Percentiles rank a stretch among this genome's conserved stretches.
Conservation (phyloP, 768 basidiomycete genomes). For the Tylopilus felleus region DNA sequence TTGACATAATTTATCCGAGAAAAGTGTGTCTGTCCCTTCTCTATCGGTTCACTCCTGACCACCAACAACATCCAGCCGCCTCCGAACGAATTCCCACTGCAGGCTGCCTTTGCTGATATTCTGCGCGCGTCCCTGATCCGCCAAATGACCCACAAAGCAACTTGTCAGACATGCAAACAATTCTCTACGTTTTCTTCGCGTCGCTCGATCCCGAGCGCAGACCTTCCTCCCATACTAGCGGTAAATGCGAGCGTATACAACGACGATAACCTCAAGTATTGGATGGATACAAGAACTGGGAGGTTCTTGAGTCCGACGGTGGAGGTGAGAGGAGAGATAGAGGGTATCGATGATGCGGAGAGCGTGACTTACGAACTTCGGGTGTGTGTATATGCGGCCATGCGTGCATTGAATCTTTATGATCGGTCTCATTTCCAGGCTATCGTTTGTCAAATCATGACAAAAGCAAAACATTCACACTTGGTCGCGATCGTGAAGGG, state of each 20-base stretch:
- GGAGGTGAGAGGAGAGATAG: constrained; percentile 55
- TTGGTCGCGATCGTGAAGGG: constrained; percentile 87
- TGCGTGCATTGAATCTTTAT: neutral
- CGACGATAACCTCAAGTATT: constrained; percentile 67
- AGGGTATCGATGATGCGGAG: constrained; percentile 54
- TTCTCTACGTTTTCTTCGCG: constrained; percentile 69
- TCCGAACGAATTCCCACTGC: constrained; percentile 36
- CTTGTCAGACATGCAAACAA: constrained; percentile 79
- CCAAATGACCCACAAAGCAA: constrained; percentile 81
- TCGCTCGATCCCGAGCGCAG: constrained; percentile 58
- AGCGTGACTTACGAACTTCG: constrained; percentile 65
- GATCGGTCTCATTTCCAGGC: constrained; percentile 45
- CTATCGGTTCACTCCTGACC: neutral
- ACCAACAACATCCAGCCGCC: constrained; percentile 25
- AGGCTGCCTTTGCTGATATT: constrained; percentile 60
- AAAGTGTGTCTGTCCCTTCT: constrained; percentile 47
- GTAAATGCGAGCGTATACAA: constrained; percentile 82
- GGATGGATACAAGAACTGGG: constrained; percentile 55
- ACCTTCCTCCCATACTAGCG: constrained; percentile 80
- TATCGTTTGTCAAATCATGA: constrained; percentile 74
- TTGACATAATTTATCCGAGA: constrained; percentile 85
- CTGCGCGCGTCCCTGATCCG: constrained; percentile 75
- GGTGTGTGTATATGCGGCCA: constrained; percentile 48
- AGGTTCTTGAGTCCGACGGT: constrained; percentile 58
- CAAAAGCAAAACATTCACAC: constrained; percentile 72